Conservation (phyloP, 129 eudicot genomes). For the Tanacetum coccineum region DNA sequence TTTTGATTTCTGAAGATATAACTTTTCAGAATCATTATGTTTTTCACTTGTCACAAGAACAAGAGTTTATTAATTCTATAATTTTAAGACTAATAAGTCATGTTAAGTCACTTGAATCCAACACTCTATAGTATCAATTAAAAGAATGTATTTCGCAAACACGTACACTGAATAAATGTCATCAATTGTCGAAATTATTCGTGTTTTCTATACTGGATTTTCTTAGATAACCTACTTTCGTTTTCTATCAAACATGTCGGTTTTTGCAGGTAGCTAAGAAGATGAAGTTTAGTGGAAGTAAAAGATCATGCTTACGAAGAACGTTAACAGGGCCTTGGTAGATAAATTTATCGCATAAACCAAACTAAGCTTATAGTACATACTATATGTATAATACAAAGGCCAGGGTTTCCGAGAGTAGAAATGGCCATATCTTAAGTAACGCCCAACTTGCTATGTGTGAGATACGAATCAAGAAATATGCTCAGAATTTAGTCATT, state of each 20-base stretch:
- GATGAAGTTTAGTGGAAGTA: slow-evolving; percentile 31
- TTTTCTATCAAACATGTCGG: too few species aligned
- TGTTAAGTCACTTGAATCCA: too few species aligned
- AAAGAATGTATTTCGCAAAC: too few species aligned
- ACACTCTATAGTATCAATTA: too few species aligned
- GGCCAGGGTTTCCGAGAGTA: background rate
- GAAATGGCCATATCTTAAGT: slow-evolving; percentile 11
- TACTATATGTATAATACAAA: slow-evolving; percentile 3
- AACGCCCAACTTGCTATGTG: background rate
- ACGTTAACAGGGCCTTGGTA: slow-evolving; percentile 86
- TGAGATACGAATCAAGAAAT: background rate
- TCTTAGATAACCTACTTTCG: too few species aligned
- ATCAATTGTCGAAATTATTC: background rate
- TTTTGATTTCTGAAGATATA: background rate
- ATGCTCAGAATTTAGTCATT: slow-evolving; percentile 5
- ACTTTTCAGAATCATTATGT: background rate
- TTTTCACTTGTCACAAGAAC: too few species aligned
- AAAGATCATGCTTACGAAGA: slow-evolving; percentile 59
- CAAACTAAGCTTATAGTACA: background rate
- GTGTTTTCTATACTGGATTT: background rate
- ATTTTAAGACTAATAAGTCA: too few species aligned
- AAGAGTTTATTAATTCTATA: too few species aligned
- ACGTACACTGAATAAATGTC: background rate
- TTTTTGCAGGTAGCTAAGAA: slow-evolving; percentile 44
- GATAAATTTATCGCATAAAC: slow-evolving; percentile 14